phyloP scores from a whole-genome alignment of 2,329 filamentous ascomycete species.

The Xylaria sp. region DNA sequence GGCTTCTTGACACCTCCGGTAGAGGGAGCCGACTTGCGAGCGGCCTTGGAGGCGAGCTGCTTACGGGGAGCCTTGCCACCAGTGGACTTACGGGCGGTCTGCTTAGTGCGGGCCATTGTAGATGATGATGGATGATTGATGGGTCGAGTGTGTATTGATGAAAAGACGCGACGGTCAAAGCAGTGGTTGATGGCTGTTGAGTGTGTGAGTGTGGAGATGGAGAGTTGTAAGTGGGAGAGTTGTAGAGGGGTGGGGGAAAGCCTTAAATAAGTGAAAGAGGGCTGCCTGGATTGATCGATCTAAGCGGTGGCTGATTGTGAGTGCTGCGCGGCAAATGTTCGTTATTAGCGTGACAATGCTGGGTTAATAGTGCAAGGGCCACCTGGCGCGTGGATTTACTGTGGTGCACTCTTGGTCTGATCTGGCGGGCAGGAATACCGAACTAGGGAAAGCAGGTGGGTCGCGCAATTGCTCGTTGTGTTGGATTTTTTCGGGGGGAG shows the following conservation, averaged over 20 bases:
- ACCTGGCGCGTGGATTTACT: constrained; percentile 10
- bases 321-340: constrained; percentile 24
- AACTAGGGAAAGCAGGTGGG: constrained; percentile 33
- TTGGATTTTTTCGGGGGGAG: constrained; percentile 45
- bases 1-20: constrained; percentile 98
- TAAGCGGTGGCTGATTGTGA: constrained; percentile 47
- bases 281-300: constrained; percentile 9
- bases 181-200: constrained; percentile 48
- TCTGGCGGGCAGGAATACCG: background rate
- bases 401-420: constrained; percentile 3
- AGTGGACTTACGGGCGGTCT: constrained; percentile 79
- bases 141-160: constrained; percentile 46
- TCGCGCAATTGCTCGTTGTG: constrained; percentile 37
- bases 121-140: constrained; percentile 47
- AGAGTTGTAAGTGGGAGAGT: constrained; percentile 46
- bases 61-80: constrained; percentile 86
- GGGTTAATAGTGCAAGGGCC: constrained; percentile 20
- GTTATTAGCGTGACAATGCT: background rate
- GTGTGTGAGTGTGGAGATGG: constrained; percentile 40
- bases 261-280: constrained; percentile 48
- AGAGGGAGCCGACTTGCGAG: constrained; percentile 96
- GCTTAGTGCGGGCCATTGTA: constrained; percentile 73
- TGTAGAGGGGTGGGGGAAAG: constrained; percentile 45
- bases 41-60: constrained; percentile 99
- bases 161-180: constrained; percentile 36